These are phyloP conservation scores for Collybia sp. DNA, from an alignment of 768 basidiomycete species.

Conservation along the genomic window DNA sequence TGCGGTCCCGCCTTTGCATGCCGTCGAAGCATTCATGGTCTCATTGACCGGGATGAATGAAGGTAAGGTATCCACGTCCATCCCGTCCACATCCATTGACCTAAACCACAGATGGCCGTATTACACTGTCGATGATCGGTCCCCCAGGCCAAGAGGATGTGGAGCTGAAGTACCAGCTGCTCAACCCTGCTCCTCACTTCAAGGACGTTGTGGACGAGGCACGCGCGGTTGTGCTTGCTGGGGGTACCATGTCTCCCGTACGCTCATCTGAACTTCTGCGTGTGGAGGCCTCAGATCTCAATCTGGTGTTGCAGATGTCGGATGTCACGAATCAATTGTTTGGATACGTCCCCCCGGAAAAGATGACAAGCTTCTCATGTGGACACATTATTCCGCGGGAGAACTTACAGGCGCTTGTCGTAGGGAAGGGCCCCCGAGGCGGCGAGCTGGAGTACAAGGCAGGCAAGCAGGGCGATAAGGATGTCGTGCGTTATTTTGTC, in stretches of 20 bases:
- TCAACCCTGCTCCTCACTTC: slow-evolving; percentile 89
- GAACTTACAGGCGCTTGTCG: slow-evolving; percentile 72
- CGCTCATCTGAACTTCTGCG: slow-evolving; percentile 11
- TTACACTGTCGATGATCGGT: slow-evolving; percentile 51
- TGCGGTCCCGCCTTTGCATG: slow-evolving; percentile 71
- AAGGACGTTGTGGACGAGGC: slow-evolving; percentile 78
- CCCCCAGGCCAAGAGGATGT: slow-evolving; percentile 36
- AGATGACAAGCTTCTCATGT: slow-evolving; percentile 81
- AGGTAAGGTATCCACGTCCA: slow-evolving; percentile 35
- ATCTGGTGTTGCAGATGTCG: slow-evolving; percentile 55
- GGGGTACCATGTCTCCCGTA: slow-evolving; percentile 99
- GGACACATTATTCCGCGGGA: slow-evolving; percentile 84
- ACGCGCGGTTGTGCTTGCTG: slow-evolving; percentile 84
- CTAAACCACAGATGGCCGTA: slow-evolving; percentile 60
- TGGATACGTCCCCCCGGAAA: slow-evolving; percentile 50
- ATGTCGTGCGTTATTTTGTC: slow-evolving; percentile 43
- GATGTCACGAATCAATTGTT: slow-evolving; percentile 85
- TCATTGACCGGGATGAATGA: slow-evolving; percentile 77
- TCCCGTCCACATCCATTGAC: not conserved
- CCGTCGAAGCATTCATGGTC: slow-evolving; percentile 73
- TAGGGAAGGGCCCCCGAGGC: slow-evolving; percentile 73
- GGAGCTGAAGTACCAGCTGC: slow-evolving; percentile 83
- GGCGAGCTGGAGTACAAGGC: slow-evolving; percentile 79
- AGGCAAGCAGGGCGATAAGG: slow-evolving; percentile 59
- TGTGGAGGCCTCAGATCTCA: too few species aligned